Percentiles rank a stretch among this genome's conserved stretches.
Conservation (phyloP, 2,329 filamentous ascomycete species). For the Madurella fahalii region DNA sequence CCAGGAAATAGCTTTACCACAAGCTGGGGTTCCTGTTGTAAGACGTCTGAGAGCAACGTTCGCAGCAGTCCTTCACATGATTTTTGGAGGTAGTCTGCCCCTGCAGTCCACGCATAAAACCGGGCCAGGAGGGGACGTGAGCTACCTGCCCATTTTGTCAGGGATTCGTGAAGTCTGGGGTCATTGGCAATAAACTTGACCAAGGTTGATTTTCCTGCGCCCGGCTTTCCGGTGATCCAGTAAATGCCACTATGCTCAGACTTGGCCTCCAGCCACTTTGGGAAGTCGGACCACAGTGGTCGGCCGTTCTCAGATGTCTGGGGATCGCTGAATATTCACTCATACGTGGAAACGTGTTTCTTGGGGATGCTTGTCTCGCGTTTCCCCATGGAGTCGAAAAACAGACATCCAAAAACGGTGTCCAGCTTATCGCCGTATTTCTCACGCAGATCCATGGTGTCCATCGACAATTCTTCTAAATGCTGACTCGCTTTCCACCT, state of each 20-base stretch:
- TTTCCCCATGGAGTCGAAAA: no score
- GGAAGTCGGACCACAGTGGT: not conserved
- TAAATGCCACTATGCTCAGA: constrained; percentile 10
- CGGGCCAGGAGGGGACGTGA: constrained; percentile 2
- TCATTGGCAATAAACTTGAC: constrained; percentile 5
- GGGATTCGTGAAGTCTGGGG: not conserved
- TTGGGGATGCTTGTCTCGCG: no score
- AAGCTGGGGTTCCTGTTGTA: constrained; percentile 10
- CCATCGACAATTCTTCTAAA: no score
- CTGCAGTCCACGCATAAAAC: constrained; percentile 24
- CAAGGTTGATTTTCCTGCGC: constrained; percentile 10
- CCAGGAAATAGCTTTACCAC: constrained; percentile 6
- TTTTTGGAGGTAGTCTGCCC: constrained; percentile 21
- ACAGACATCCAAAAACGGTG: no score
- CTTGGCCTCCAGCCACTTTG: constrained; percentile 1
- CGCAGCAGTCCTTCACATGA: constrained; percentile 22
- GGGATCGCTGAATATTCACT: not conserved
- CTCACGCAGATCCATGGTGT: no score
- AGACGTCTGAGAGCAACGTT: constrained; percentile 16
- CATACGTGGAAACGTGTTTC: not conserved
- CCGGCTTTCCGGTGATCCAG: constrained; percentile 21
- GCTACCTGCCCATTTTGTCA: not conserved
- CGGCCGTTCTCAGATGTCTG: no score
- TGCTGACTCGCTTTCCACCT: no score
- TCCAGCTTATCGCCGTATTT: no score